Percentiles rank a stretch among this genome's conserved stretches.
Evolutionary conservation across 306 rosid genomes (phyloP).

Genomic region (Cicer bijugum): DNA sequence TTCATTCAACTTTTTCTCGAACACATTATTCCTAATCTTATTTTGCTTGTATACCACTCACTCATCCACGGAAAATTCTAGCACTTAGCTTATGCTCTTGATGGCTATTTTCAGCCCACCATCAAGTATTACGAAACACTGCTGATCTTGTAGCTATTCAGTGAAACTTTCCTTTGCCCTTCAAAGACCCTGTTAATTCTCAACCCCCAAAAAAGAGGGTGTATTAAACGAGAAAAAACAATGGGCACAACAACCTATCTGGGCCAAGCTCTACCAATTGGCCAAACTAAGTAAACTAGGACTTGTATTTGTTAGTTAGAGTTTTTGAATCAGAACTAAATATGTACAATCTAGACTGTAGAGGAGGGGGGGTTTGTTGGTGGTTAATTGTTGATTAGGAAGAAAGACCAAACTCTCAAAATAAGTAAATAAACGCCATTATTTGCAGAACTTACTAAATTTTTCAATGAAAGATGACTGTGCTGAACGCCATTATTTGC

Average conservation of each 20-base stretch:
- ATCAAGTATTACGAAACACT: neutral
- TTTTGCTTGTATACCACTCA: no score
- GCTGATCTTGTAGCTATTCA: neutral
- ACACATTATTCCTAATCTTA: neutral
- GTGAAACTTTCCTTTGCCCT: slow-evolving; percentile 2
- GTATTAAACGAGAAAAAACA: neutral
- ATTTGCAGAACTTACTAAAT: slow-evolving; percentile 56
- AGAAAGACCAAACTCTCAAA: neutral
- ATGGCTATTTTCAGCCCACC: neutral
- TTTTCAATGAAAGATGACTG: slow-evolving; percentile 66
- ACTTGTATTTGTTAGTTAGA: neutral
- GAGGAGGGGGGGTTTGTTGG: neutral
- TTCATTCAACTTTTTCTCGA: neutral
- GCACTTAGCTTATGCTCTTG: slow-evolving; percentile 13
- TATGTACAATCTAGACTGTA: neutral
- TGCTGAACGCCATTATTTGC: slow-evolving; percentile 67
- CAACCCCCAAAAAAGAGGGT: slow-evolving; percentile 1
- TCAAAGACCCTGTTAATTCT: neutral
- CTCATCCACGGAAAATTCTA: neutral
- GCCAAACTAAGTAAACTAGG: neutral
- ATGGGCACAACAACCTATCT: neutral
- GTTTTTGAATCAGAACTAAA: neutral
- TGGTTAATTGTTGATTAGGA: neutral
- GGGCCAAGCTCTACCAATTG: neutral
- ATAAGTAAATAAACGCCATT: neutral